Base-by-base conservation (phyloP, 208 protist species). In the Angomonas desouzai region DNA sequence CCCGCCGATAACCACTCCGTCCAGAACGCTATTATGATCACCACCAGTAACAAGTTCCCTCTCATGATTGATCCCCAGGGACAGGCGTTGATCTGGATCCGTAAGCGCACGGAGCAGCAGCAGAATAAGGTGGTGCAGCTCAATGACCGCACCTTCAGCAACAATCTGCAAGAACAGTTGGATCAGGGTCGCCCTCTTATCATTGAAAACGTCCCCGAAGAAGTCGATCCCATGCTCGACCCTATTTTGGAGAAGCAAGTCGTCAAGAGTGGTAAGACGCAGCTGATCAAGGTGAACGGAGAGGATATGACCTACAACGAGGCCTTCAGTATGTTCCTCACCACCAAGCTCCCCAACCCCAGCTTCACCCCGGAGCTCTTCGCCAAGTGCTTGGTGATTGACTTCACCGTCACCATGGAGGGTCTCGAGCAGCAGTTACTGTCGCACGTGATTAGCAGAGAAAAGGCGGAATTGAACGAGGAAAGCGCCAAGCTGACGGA, bases 21-120 rank as follows among this genome's bases (percentile, higher is more conserved):
- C 16, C 97, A 99, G 83, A 99, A 99, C 80, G 98, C 96, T 55
- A 99, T 99, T 71, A 98, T 99, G 84, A 97, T 98, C 66, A 99
- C 97, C 32, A 91, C 91, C 30, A 95, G 87, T 82, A 77, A 70
- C 62, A 95, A 98, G 73, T 99, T 92, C 74, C 97, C 98, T 55
- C 81, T 99, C 27, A 89, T 99, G 81, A 97, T 99, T 56, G 98
- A 99, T 64, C 98, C 98, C 28, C 98, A 99, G 76, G 96, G 96
- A 27, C 98, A 99, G 87, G 98, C 96, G 33, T 82, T 98, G 56
- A 84, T 81, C 49, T 99, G 98, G 98, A 92, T 99, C 65, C 97
- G 92, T 22, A 85, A 85, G 73, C 84, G 90, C 29, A 90, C 89
- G 30, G 85, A 91, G 73, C 69, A 83, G 51, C 66, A 82, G 74